Base-by-base conservation (phyloP, 1,139 yeast species). In the Suhomyces maxii region DNA sequence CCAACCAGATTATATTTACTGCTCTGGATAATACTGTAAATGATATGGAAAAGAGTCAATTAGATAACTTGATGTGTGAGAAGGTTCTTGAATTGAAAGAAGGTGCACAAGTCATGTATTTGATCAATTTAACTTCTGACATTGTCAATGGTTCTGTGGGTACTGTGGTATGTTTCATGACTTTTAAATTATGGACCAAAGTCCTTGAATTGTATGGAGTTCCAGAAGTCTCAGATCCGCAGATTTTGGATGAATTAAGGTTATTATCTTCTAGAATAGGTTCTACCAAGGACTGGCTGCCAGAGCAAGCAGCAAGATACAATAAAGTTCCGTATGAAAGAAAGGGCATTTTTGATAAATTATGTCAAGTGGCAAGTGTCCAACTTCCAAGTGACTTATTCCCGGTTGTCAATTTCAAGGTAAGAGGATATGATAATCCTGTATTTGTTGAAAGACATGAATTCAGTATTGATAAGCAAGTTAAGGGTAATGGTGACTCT, bases 401-500 rank as follows among this genome's bases (percentile, higher is more conserved):
- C 26, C 93, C 93, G 0, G 69, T 83, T 14, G 84, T 85, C 0
- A 70, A 71, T 42, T 85, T 85, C 65, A 69, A 79, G 13, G 63
- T 67, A 28, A 59, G 62, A 14, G 71, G 69, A 0, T 46, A 61
- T 6, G 62, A 78, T 34, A 53, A 51, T 11, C 52, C 59, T 8
- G 52, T 62, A 3, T 65, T 87, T 10, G 87, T 90, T 0, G 80
- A 78, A 37, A 82, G 86, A 1, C 97, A 91, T 60, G 82, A 79
- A 6, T 93, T 96, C 79, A 73, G 76, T 1, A 71, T 89, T 28
- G 70, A 65, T 28, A 56, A 47, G 45, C 45, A 51, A 8, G 40
- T 11, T 34, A 36, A 40, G 31, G 43, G 34, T 25, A 34, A 12
- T 39, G 40, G 37, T 32, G 44, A 25, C 23, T 42, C 37, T 28